Evolutionary conservation across 805 yeast species (phyloP), one percentile per base, ranked within the genome.

Genomic region (Ascoidea asiatica): DNA sequence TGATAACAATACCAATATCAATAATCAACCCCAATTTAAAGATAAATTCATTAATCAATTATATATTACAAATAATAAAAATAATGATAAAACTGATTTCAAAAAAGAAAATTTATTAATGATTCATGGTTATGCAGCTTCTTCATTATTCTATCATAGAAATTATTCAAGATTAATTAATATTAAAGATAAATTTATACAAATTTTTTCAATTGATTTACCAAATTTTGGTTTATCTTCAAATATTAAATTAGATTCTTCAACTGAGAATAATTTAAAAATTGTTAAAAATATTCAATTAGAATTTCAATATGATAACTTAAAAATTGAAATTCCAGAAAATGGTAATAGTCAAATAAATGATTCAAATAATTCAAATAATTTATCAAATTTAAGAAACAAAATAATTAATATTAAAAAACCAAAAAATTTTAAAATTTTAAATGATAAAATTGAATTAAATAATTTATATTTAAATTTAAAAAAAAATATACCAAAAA

Each of bases 41-140:
- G 22, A 40, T 20, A 17, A 40, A 15, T 21, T 15, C 19, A 40
- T 40, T 22, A 29, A 43, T 8, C 38, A 39, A 43, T 22, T 43
- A 17, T 5, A 5, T 5, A 39, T 43, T 29, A 23, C 20, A 6
- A 43, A 43, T 19, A 21, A 19, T 11, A 15, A n/a, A 13, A 11
- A 39, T 50, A 5, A 44, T 5, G 22, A 55, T 37, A 50, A 67
- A 8, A 39, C 21, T 18, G 21, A 37, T 33, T 6, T 7, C 11
- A 23, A 11, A 11, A 23, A 23, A 66, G 43, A 66, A 69, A 61
- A 75, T 53, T 58, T 81, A n/a, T 83, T 92, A 2, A 60, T 90
- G 49, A 63, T 92, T 4, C 98, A 90, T 60, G 98, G 98, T 0
- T 88, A 87, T 56, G 96, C 95, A 1, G 95, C 97, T 0, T 85